Evolutionary conservation across 2,329 filamentous ascomycete species (phyloP), one percentile per base, ranked within the genome.

Genomic region (Elsinoe australis): DNA sequence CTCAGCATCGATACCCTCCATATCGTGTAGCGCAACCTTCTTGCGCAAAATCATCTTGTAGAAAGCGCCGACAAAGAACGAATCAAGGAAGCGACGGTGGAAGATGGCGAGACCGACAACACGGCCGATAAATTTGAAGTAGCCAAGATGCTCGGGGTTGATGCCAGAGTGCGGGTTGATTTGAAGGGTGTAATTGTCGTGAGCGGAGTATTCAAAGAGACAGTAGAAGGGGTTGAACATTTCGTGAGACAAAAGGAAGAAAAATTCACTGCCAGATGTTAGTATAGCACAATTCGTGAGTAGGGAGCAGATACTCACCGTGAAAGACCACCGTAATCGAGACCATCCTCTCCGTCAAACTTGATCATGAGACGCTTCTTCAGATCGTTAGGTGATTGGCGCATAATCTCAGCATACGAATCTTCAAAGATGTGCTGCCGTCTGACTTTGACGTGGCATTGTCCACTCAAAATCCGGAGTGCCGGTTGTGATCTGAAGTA

Each of bases 161-260:
- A 98, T 96, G 55, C 92, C 92, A 15, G 92, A 98, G 68, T 98
- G 92, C 36, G 92, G 92, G 71, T 98, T 98, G 73, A 98, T 98
- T 70, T 98, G 92, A 49, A 98, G 83, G 22, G 92, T 98, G 71
- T 98, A 98, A 72, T 98, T 98, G 79, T 98, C 92, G 73, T 98
- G 92, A 31, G 92, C 92, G 19, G 92, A 96, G 69, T 98, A 98
- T 71, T 98, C 92, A 73, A 98, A 98, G 47, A 98, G 76, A 66
- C 92, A 98, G 73, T 98, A 98, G 71, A 98, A 98, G 24, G 92
- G 92, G 67, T 98, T 98, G 73, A 98, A 98, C 92, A 98, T 98
- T 73, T 98, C 92, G 70, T 98, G 92, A 12, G 90, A 96, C 49
- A 98, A 79, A 32, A 98, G 74, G 80, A 98, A 98, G 76, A 98